phyloP scores from a whole-genome alignment of 345 rosid genomes.

The Salix brachista region DNA sequence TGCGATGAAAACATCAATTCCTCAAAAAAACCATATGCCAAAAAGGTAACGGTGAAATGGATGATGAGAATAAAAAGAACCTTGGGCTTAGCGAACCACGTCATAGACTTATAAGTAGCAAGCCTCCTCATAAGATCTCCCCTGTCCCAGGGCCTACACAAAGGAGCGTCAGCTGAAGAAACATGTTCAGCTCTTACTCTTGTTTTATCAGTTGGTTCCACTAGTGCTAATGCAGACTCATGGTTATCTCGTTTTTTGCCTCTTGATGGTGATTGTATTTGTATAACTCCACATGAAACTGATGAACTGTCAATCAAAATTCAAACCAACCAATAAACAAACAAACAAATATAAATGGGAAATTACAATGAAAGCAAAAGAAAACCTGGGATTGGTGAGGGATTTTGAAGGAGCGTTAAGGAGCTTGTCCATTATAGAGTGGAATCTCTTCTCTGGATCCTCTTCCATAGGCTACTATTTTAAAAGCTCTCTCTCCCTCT shows the following conservation, averaged over 20 bases:
- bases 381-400: conserved; percentile 42
- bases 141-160: conserved; percentile 89
- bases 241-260: conserved; percentile 57
- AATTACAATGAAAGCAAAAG: background rate
- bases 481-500: too few relatives aligned
- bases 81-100: conserved; percentile 94
- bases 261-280: conserved; percentile 19
- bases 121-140: conserved; percentile 83
- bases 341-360: background rate
- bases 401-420: conserved; percentile 49
- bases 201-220: conserved; percentile 29
- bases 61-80: conserved; percentile 25
- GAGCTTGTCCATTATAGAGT: conserved; percentile 84
- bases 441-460: conserved; percentile 77
- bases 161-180: conserved; percentile 38
- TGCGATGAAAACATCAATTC: background rate
- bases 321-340: background rate
- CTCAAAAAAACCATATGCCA: background rate
- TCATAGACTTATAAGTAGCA: conserved; percentile 91
- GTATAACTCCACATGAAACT: too few relatives aligned
- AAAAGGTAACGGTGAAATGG: too few relatives aligned
- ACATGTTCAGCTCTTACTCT: conserved; percentile 4
- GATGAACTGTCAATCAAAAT: too few relatives aligned
- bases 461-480: conserved; percentile 38
- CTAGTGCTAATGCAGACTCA: conserved; percentile 47